Evolutionary conservation across 2,329 filamentous ascomycete genomes (phyloP).

Genomic region (Trichoderma sp.): DNA sequence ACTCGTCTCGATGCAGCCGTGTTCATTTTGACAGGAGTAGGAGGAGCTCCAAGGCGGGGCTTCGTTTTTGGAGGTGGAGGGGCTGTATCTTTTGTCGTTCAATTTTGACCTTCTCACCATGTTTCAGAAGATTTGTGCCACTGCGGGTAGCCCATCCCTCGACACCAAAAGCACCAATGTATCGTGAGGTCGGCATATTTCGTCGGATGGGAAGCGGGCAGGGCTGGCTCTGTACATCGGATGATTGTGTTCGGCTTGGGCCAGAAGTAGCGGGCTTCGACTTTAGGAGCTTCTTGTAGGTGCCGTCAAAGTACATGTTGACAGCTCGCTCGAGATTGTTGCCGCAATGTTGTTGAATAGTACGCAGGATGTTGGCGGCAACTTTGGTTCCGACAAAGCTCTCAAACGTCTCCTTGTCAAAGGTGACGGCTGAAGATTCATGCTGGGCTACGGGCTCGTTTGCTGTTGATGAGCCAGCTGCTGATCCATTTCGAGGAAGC

Average conservation of each 20-base stretch:
- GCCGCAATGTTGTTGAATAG: constrained; percentile 56
- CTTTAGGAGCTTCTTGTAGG: constrained; percentile 56
- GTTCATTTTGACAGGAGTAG: constrained; percentile 40
- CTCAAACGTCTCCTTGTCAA: constrained; percentile 61
- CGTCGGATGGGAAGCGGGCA: constrained; percentile 22
- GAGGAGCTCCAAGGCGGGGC: constrained; percentile 41
- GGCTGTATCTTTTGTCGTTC: constrained; percentile 79
- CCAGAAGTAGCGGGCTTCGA: constrained; percentile 25
- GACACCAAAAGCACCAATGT: constrained; percentile 89
- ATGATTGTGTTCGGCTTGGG: constrained; percentile 21
- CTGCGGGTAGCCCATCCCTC: constrained; percentile 91
- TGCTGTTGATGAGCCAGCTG: background rate
- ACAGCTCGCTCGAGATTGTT: constrained; percentile 63
- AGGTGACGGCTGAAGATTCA: constrained; percentile 39
- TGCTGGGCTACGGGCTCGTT: background rate
- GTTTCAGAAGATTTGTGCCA: constrained; percentile 71
- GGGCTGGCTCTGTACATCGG: constrained; percentile 13
- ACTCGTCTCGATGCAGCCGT: constrained; percentile 64
- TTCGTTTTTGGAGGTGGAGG: constrained; percentile 50
- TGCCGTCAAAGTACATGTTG: constrained; percentile 71
- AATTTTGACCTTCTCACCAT: constrained; percentile 82
- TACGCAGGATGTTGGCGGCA: constrained; percentile 46
- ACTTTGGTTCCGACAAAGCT: constrained; percentile 61
- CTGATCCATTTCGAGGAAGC: constrained; percentile 22
- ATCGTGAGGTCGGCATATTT: constrained; percentile 54